Conservation (phyloP, 495 filamentous ascomycete genomes). For the Annulohypoxylon maeteangense region DNA sequence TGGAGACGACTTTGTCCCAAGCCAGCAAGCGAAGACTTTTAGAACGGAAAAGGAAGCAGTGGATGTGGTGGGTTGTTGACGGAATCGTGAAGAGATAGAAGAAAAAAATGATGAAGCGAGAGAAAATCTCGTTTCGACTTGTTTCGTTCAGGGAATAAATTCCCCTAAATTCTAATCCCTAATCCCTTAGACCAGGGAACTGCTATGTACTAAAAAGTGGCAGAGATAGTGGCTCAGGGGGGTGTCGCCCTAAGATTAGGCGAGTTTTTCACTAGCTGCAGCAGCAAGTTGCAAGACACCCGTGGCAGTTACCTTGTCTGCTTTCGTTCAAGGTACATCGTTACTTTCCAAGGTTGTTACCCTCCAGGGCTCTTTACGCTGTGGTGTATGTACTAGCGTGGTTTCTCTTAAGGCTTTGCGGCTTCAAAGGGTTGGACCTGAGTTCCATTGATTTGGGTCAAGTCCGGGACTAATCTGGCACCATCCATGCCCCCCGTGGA, state of each 20-base stretch:
- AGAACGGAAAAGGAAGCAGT: conserved; percentile 41
- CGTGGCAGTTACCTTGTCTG: background rate
- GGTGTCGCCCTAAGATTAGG: conserved; percentile 28
- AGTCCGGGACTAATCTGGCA: conserved; percentile 34
- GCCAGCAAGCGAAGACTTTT: conserved; percentile 23
- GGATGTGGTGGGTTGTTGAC: conserved; percentile 26
- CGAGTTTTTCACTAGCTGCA: conserved; percentile 3
- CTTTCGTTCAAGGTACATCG: background rate
- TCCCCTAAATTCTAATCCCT: background rate
- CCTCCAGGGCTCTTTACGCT: no score
- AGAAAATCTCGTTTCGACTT: conserved; percentile 36
- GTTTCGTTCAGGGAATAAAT: conserved; percentile 40
- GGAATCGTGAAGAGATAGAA: conserved; percentile 24
- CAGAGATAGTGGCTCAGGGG: conserved; percentile 19
- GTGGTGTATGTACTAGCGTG: background rate
- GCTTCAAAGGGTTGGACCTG: conserved; percentile 19
- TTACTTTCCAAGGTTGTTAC: background rate
- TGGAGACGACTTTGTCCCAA: conserved; percentile 25
- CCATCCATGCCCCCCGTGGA: conserved; percentile 16
- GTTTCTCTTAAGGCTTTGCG: conserved; percentile 24
- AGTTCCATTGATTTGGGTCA: conserved; percentile 45
- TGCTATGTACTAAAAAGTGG: conserved; percentile 18
- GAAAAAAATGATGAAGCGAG: conserved; percentile 22
- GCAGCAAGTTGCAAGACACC: background rate
- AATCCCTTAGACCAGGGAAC: conserved; percentile 33